These are phyloP conservation scores for Mucor lusitanicus DNA, from an alignment of 371 early-diverging fungal species.

Conservation along the genomic window DNA sequence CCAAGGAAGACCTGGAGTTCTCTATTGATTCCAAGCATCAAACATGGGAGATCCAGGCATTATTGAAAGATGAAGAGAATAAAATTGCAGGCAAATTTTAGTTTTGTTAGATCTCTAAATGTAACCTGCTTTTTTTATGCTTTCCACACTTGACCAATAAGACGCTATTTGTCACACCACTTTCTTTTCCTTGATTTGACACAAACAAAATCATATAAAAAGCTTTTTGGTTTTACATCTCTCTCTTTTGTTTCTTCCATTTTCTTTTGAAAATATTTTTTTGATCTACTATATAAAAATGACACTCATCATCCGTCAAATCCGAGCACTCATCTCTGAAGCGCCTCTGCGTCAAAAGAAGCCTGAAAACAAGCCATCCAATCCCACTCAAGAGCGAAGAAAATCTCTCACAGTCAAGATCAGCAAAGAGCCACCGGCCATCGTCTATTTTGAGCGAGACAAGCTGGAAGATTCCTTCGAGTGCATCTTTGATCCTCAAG, in stretches of 20 bases:
- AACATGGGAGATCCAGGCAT: conserved; percentile 50
- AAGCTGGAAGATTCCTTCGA: conserved; percentile 39
- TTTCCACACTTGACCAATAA: background rate
- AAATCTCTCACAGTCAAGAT: conserved; percentile 39
- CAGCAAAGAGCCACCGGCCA: conserved; percentile 47
- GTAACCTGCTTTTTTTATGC: conserved; percentile 5
- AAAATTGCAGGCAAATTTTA: conserved; percentile 2
- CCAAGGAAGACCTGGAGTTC: conserved; percentile 91
- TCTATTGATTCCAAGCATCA: conserved; percentile 72
- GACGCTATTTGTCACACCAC: conserved; percentile 9
- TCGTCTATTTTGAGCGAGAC: conserved; percentile 42
- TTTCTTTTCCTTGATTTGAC: conserved; percentile 6
- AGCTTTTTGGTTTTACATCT: conserved; percentile 5
- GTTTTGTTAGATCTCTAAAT: background rate
- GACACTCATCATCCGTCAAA: conserved; percentile 25
- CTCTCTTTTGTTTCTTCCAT: background rate
- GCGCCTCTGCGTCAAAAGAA: conserved; percentile 9
- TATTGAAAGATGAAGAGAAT: conserved; percentile 11
- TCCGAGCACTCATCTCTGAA: conserved; percentile 13
- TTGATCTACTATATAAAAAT: conserved; percentile 8
- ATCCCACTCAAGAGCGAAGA: conserved; percentile 9
- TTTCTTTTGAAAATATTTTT: conserved; percentile 1
- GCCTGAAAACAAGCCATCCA: background rate
- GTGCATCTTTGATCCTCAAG: conserved; percentile 48
- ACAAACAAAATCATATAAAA: conserved; percentile 10